Conservation (phyloP, 352 stramenopile genomes). For the Phytopythium chamaehyphon region DNA sequence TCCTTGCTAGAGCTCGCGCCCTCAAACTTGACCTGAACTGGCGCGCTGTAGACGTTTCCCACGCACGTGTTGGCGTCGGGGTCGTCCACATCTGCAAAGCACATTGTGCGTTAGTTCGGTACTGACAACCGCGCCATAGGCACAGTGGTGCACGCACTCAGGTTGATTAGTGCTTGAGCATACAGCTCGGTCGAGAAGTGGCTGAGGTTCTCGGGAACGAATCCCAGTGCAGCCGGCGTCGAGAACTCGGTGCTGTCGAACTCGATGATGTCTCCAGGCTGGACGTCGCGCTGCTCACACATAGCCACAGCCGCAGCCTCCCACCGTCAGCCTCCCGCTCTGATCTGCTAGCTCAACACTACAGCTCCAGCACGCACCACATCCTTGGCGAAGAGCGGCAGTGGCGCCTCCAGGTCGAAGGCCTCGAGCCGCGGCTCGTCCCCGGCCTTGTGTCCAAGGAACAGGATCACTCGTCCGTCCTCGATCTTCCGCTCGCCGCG, state of each 20-base stretch:
- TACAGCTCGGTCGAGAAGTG: conserved; percentile 39
- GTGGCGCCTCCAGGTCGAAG: conserved; percentile 52
- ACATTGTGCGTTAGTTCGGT: neutral
- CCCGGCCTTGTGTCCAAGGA: conserved; percentile 37
- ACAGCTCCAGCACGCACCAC: conserved; percentile 21
- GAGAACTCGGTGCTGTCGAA: conserved; percentile 67
- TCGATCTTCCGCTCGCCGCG: conserved; percentile 24
- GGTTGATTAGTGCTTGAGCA: conserved; percentile 63
- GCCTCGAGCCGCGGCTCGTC: conserved; percentile 51
- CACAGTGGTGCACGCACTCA: conserved; percentile 23
- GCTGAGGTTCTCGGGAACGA: conserved; percentile 51
- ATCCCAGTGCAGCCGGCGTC: conserved; percentile 48
- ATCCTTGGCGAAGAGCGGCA: conserved; percentile 65
- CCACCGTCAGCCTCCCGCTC: neutral
- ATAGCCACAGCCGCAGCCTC: conserved; percentile 3
- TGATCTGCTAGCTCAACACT: neutral
- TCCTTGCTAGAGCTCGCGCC: conserved; percentile 19
- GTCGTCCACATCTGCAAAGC: conserved; percentile 44
- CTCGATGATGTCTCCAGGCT: conserved; percentile 48
- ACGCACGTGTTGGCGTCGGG: conserved; percentile 59
- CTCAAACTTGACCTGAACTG: conserved; percentile 33
- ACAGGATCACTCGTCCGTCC: conserved; percentile 53
- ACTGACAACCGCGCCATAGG: neutral
- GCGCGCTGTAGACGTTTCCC: conserved; percentile 61
- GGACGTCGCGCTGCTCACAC: conserved; percentile 30